These are phyloP conservation scores for Fusarium chaquense DNA, from an alignment of 2,329 filamentous ascomycete species.

Conservation along the genomic window DNA sequence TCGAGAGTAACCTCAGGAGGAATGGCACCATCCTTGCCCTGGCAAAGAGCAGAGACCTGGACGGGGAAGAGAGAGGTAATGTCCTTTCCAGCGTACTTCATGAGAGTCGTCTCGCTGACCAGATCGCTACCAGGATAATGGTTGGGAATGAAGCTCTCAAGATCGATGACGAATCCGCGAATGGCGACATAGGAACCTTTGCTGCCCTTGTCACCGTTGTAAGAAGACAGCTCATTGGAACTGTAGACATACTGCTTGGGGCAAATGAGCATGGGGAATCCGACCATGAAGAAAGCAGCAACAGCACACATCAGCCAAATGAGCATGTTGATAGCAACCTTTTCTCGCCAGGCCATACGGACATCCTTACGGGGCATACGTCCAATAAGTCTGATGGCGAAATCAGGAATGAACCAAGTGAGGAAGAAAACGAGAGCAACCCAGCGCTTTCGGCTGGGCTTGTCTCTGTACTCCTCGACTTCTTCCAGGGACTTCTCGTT, in stretches of 20 bases:
- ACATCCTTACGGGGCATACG: constrained; percentile 94
- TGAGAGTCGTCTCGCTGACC: constrained; percentile 67
- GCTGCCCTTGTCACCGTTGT: constrained; percentile 76
- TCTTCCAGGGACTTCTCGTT: constrained; percentile 92
- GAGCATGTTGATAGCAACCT: constrained; percentile 96
- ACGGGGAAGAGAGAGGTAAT: constrained; percentile 92
- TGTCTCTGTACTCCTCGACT: constrained; percentile 85
- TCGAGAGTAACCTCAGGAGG: constrained; percentile 83
- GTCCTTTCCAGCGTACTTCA: constrained; percentile 88
- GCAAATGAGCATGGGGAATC: constrained; percentile 89
- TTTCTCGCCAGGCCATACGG: constrained; percentile 93
- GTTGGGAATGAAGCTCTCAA: constrained; percentile 75
- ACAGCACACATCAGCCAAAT: constrained; percentile 89
- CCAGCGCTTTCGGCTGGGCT: constrained; percentile 89
- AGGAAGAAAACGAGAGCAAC: constrained; percentile 83
- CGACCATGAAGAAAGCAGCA: constrained; percentile 89
- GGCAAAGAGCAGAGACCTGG: constrained; percentile 92
- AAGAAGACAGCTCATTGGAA: constrained; percentile 76
- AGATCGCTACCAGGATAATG: constrained; percentile 76
- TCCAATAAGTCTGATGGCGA: constrained; percentile 79
- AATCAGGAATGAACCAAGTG: constrained; percentile 90
- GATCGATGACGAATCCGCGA: constrained; percentile 89
- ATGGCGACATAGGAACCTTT: constrained; percentile 79
- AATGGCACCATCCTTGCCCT: constrained; percentile 74
- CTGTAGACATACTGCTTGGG: constrained; percentile 92